phyloP scores from a whole-genome alignment of 1,284 basidiomycete genomes.

The Vanrija pseudolonga region DNA sequence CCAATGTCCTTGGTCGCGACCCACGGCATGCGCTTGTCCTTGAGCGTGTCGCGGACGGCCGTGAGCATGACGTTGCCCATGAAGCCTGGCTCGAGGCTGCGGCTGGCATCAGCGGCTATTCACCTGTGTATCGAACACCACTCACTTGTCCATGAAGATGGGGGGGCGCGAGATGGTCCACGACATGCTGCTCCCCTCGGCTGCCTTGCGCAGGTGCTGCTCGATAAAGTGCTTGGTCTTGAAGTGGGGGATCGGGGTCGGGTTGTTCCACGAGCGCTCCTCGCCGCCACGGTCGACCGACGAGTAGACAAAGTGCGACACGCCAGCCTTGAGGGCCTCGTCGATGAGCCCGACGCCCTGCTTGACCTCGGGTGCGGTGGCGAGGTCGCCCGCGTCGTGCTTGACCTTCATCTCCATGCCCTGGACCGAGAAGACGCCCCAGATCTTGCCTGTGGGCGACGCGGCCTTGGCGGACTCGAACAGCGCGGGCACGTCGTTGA shows the following conservation, averaged over 20 bases:
- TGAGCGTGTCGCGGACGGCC: constrained; percentile 14
- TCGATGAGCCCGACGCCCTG: constrained; percentile 42
- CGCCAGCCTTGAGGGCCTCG: constrained; percentile 43
- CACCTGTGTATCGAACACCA: constrained; percentile 16
- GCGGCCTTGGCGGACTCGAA: constrained; percentile 12
- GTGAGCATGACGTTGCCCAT: constrained; percentile 19
- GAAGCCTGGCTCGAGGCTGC: constrained; percentile 14
- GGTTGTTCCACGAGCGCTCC: constrained; percentile 12
- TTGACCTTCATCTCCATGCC: not conserved
- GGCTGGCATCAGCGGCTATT: not conserved
- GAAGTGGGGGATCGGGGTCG: constrained; percentile 17
- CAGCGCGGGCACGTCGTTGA: constrained; percentile 11
- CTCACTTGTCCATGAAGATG: constrained; percentile 9
- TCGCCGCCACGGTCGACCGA: constrained; percentile 31
- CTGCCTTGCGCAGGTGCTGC: constrained; percentile 8
- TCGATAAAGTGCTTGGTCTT: constrained; percentile 15
- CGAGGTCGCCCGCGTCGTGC: not conserved
- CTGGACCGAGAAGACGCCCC: constrained; percentile 30
- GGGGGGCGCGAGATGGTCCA: not conserved
- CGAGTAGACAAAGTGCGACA: constrained; percentile 51
- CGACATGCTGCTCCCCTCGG: not conserved
- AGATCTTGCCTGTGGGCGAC: constrained; percentile 14
- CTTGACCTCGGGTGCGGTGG: constrained; percentile 4
- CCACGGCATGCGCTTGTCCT: constrained; percentile 21
- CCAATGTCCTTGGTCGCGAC: constrained; percentile 25